Evolutionary conservation across 176 grass and related monocot genomes (phyloP).

Genomic region (Alopecurus myosuroides): DNA sequence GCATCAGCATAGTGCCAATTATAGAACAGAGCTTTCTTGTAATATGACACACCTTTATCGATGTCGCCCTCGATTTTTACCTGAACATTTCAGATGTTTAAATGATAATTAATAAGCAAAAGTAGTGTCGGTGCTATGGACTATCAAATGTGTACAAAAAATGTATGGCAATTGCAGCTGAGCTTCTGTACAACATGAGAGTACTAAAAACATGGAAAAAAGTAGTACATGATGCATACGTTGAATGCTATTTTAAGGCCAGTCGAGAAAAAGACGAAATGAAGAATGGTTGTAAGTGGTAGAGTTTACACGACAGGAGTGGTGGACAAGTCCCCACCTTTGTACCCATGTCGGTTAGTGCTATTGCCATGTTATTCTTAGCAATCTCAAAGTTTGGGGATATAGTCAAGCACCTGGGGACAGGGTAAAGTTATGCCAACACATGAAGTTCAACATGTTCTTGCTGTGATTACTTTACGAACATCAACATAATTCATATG

Average conservation of each 20-base stretch:
- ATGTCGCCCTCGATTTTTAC: constrained; percentile 97
- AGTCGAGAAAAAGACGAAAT: constrained; percentile 3
- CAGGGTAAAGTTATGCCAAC: constrained; percentile 19
- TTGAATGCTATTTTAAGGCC: constrained; percentile 5
- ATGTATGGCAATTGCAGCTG: background rate
- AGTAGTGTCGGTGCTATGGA: background rate
- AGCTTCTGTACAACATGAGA: background rate
- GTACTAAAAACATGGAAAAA: background rate
- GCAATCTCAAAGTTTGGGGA: constrained; percentile 99
- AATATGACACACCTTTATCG: constrained; percentile 94
- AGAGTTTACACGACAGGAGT: constrained; percentile 25
- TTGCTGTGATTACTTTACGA: constrained; percentile 5
- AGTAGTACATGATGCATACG: background rate
- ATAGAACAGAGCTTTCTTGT: constrained; percentile 96
- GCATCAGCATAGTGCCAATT: constrained; percentile 99
- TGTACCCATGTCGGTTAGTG: constrained; percentile 92
- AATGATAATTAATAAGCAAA: constrained; percentile 3
- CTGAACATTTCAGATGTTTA: constrained; percentile 37
- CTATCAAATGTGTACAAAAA: background rate
- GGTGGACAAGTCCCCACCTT: constrained; percentile 50
- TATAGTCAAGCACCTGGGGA: constrained; percentile 85
- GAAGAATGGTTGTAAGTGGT: background rate
- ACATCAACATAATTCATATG: background rate
- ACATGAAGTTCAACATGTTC: constrained; percentile 6
- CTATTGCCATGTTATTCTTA: constrained; percentile 99